A percentile compares a stretch with the other conserved stretches of the same genome.
These are phyloP conservation scores for Daldinia childiae DNA, from an alignment of 495 filamentous ascomycete species.

Conservation along the genomic window DNA sequence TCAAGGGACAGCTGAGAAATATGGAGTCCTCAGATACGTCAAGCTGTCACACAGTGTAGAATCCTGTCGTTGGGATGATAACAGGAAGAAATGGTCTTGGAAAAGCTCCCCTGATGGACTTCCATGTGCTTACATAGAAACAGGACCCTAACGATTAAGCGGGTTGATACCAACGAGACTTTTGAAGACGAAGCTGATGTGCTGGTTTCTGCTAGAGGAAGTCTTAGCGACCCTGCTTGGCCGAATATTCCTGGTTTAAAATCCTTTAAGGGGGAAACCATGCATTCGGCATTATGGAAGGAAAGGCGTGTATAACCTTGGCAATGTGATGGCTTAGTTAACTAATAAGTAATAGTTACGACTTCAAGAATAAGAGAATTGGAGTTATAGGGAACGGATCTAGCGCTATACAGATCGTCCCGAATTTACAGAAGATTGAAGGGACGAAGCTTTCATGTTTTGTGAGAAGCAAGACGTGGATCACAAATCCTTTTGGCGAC, in stretches of 20 bases:
- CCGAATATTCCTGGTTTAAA: slow-evolving; percentile 67
- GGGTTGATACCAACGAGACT: slow-evolving; percentile 45
- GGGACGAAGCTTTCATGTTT: slow-evolving; percentile 68
- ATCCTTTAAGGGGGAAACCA: slow-evolving; percentile 63
- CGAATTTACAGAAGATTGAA: slow-evolving; percentile 66
- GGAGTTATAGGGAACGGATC: slow-evolving; percentile 68
- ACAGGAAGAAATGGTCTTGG: slow-evolving; percentile 62
- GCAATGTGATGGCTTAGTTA: neutral
- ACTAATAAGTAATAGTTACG: slow-evolving; percentile 50
- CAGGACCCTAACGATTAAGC: slow-evolving; percentile 37
- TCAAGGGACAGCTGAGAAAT: slow-evolving; percentile 65
- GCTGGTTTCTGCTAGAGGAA: slow-evolving; percentile 70
- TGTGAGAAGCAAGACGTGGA: slow-evolving; percentile 75
- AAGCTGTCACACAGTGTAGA: slow-evolving; percentile 53
- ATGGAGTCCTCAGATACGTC: slow-evolving; percentile 60
- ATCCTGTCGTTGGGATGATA: slow-evolving; percentile 64
- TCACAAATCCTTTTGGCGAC: slow-evolving; percentile 57
- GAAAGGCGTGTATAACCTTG: slow-evolving; percentile 20
- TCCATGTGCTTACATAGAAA: neutral
- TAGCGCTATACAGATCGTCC: slow-evolving; percentile 76
- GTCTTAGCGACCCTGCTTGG: slow-evolving; percentile 67
- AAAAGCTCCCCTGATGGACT: neutral
- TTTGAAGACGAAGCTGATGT: slow-evolving; percentile 61
- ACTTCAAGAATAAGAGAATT: slow-evolving; percentile 61
- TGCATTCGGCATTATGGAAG: slow-evolving; percentile 66